These are phyloP conservation scores for Candida ortonii DNA, from an alignment of 805 yeast genomes.

Conservation along the genomic window DNA sequence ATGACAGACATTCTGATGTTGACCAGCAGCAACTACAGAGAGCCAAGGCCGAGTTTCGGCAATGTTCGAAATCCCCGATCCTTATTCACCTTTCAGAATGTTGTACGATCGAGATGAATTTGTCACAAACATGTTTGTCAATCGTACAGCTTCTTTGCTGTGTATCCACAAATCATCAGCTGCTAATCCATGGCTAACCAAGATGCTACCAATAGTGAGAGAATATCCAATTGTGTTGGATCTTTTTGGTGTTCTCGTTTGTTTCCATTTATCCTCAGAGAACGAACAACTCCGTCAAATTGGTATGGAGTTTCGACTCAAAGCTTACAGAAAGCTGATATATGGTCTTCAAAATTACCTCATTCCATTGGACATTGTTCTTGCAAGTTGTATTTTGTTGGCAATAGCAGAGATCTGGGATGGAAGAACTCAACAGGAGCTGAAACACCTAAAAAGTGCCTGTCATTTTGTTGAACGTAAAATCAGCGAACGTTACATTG, in stretches of 20 bases:
- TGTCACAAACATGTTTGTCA: slow-evolving; percentile 15
- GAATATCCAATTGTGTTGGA: slow-evolving; percentile 15
- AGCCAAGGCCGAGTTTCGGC: too few relatives aligned
- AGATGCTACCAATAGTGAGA: slow-evolving; percentile 9
- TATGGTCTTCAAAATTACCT: slow-evolving; percentile 7
- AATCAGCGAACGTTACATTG: slow-evolving; percentile 2
- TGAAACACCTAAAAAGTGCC: slow-evolving; percentile 17
- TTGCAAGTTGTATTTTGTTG: slow-evolving; percentile 15
- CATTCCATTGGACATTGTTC: slow-evolving; percentile 15
- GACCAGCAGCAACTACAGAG: too few relatives aligned
- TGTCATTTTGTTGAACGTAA: slow-evolving; percentile 16
- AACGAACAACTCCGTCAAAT: slow-evolving; percentile 4
- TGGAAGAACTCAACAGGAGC: slow-evolving; percentile 7
- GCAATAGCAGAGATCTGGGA: slow-evolving; percentile 18
- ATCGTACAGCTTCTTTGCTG: slow-evolving; percentile 13
- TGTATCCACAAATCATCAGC: slow-evolving; percentile 9
- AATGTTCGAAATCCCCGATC: too few relatives aligned
- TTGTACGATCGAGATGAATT: slow-evolving; percentile 11
- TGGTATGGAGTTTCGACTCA: slow-evolving; percentile 14
- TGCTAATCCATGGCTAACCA: slow-evolving; percentile 18
- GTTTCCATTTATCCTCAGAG: slow-evolving; percentile 13
- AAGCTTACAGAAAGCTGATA: slow-evolving; percentile 13
- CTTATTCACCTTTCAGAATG: too few relatives aligned
- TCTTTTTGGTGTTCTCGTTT: slow-evolving; percentile 17
- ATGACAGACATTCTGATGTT: too few relatives aligned